Percentiles rank a stretch among this genome's conserved stretches.
Evolutionary conservation across 2,329 filamentous ascomycete genomes (phyloP).

Genomic region (Fusarium sp.): DNA sequence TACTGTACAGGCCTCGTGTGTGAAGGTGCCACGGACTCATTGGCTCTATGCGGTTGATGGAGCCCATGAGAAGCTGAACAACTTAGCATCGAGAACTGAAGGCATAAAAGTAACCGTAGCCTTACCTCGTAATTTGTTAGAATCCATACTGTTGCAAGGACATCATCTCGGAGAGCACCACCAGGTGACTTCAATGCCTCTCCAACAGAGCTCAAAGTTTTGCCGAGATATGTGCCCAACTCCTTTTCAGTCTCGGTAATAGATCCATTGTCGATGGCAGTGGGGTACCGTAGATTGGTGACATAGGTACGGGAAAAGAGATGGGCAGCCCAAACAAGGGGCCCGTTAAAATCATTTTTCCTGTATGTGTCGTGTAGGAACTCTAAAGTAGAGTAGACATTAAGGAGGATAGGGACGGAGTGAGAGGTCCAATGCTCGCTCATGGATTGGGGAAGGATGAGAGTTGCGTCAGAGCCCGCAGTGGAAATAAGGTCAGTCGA

Average conservation of each 20-base stretch:
- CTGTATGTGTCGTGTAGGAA: slow-evolving; percentile 50
- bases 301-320: slow-evolving; percentile 56
- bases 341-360: slow-evolving; percentile 45
- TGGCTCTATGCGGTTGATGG: slow-evolving; percentile 42
- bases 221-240: slow-evolving; percentile 51
- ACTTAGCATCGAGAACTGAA: too few species aligned
- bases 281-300: slow-evolving; percentile 51
- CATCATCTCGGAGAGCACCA: slow-evolving; percentile 49
- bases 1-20: slow-evolving; percentile 50
- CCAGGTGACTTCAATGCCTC: slow-evolving; percentile 49
- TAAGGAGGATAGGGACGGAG: slow-evolving; percentile 54
- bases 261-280: slow-evolving; percentile 44
- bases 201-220: slow-evolving; percentile 53
- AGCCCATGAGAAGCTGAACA: slow-evolving; percentile 46
- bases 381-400: slow-evolving; percentile 51
- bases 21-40: slow-evolving; percentile 54
- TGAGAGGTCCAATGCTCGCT: slow-evolving; percentile 54
- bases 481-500: slow-evolving; percentile 22
- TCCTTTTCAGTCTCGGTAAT: slow-evolving; percentile 46
- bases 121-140: slow-evolving; percentile 55
- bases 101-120: too few species aligned
- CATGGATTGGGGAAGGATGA: slow-evolving; percentile 39
- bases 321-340: slow-evolving; percentile 54
- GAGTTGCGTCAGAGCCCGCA: slow-evolving; percentile 6
- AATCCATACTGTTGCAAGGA: slow-evolving; percentile 56